Evolutionary conservation across 2,329 filamentous ascomycete species (phyloP), one percentile per base, ranked within the genome.

Genomic region (Fusarium sp.): DNA sequence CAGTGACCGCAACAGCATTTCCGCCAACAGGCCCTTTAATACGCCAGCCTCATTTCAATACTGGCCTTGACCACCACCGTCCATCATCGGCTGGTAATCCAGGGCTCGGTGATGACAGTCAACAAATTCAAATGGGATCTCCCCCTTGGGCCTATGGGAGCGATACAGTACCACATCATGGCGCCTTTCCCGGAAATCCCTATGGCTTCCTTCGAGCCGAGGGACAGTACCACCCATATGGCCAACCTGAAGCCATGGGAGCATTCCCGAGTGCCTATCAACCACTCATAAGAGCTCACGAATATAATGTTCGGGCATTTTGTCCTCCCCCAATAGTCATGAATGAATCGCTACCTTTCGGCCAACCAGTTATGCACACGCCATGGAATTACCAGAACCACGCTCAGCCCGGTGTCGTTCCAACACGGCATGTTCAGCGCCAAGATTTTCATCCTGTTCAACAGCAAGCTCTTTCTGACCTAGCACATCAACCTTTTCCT

Each of bases 281-380:
- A 46, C 77, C 78, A 11, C 69, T 80, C 31, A 64, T 81, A 57
- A 77, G 75, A 62, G 75, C 77, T 33, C 76, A 78, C 39, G 78
- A 81, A 59, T 77, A 80, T 63, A 80, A 81, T 53, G 77, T 80
- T 18, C 75, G 78, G 46, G 78, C 79, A 20, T 79, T 81, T 51
- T 80, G 79, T 45, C 79, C 79, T 13, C 79, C 78, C 1, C 79
- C 80, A 6, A 69, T 74, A 28, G 74, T 76, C 7, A 71, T 74
- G 45, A 74, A 74, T 34, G 77, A 78, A 36, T 72, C 73, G 20
- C 54, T 80, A 11, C 73, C 76, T 5, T 74, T 79, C 58, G 76
- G 73, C 17, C 77, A 80, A 28, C 60, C 67, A 28, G 54, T 60
- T n/a, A 74, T 73, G 66, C 72, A 77, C 13, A 57, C 63, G 17